phyloP scores from a whole-genome alignment of 2,329 filamentous ascomycete genomes.

The Sporothrix brasiliensis region DNA sequence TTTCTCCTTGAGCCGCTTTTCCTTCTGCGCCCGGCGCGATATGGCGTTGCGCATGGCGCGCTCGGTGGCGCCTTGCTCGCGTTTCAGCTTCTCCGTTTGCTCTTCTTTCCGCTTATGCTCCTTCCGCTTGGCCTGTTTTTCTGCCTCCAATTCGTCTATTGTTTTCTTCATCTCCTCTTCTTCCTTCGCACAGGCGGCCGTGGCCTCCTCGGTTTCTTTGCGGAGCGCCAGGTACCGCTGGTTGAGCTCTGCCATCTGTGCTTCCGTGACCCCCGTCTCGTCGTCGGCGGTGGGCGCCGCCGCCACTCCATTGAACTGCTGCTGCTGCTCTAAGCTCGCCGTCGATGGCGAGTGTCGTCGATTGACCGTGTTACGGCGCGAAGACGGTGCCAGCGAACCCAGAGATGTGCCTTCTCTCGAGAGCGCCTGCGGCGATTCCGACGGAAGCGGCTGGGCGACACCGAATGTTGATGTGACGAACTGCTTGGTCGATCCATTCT shows the following conservation, averaged over 20 bases:
- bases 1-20: slow-evolving; percentile 70
- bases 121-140: slow-evolving; percentile 77
- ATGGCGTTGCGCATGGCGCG: slow-evolving; percentile 79
- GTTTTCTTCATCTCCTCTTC: slow-evolving; percentile 69
- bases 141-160: slow-evolving; percentile 69
- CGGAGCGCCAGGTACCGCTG: slow-evolving; percentile 78
- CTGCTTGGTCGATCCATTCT: slow-evolving; percentile 46
- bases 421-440: slow-evolving; percentile 51
- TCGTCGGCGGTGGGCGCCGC: slow-evolving; percentile 42
- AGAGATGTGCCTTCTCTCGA: slow-evolving; percentile 64
- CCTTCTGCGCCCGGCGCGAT: slow-evolving; percentile 75
- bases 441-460: slow-evolving; percentile 28
- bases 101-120: slow-evolving; percentile 88
- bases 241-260: slow-evolving; percentile 76
- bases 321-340: slow-evolving; percentile 55
- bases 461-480: slow-evolving; percentile 34
- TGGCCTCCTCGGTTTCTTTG: slow-evolving; percentile 79
- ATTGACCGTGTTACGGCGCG: slow-evolving; percentile 69
- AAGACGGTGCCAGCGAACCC: slow-evolving; percentile 34
- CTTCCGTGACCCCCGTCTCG: slow-evolving; percentile 58
- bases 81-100: slow-evolving; percentile 79
- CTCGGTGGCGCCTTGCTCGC: slow-evolving; percentile 77
- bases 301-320: slow-evolving; percentile 36
- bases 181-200: slow-evolving; percentile 70
- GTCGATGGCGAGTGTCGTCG: slow-evolving; percentile 76